Base-by-base conservation (phyloP, 192 early-diverging fungal genomes). In the Backusella sp. region DNA sequence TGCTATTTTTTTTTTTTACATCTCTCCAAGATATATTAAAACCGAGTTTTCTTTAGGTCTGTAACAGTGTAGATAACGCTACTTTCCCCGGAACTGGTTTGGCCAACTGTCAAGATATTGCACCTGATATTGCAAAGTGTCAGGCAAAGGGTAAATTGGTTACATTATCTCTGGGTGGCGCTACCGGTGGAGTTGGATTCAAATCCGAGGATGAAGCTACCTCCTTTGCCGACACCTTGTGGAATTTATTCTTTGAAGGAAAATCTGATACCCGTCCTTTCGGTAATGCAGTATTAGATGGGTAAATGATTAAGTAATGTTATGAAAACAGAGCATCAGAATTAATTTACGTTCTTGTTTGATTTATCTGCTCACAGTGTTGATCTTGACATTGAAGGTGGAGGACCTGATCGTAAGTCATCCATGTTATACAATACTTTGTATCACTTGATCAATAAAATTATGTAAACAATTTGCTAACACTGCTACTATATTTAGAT, bases 81-180 rank as follows among this genome's bases (percentile, higher is more conserved):
- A 87, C 85, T 3, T 92, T 90, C 72, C 72, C 88, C 0, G 84
- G 83, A 15, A 86, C 89, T 26, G 23, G 74, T 7, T 73, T 93
- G 65, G 85, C 87, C 41, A 81, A 90, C 71, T 92, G 91, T 73
- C 84, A 85, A 6, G 72, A 80, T 30, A 71, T 94, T 15, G 88
- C 83, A 15, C 56, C 75, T 9, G 91, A 91, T 68, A 92, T 94
- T 80, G 83, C 88, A 65, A 73, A 82, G 36, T 94, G 93, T 82
- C 93, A 94, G 75, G 72, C 76, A 11, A 77, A 84, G 30, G 93
- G 91, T 3, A 92, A 91, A 49, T 77, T 79, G 6, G 77, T 94
- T 3, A 79, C 90, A 19, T 83, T 92, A 1, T 90, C 89, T 49
- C 80, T 94, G 67, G 92, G 91, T 46, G 92, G 92, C 5, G 89